These are phyloP conservation scores for Populus alba DNA, from an alignment of 345 rosid species.

Conservation along the genomic window DNA sequence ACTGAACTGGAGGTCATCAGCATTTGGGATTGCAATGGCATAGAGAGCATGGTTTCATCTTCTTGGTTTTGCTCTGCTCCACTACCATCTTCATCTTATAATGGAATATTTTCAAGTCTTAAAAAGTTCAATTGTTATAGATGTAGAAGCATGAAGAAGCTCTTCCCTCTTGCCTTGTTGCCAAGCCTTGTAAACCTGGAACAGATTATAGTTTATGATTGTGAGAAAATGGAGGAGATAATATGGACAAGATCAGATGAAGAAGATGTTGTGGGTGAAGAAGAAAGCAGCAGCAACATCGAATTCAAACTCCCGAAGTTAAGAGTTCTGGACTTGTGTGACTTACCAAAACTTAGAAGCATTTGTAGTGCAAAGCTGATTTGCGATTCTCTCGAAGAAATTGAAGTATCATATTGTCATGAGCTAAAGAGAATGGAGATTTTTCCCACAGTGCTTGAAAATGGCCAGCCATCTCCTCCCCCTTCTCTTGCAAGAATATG, in stretches of 20 bases:
- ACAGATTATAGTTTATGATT: neutral
- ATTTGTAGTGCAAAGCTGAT: neutral
- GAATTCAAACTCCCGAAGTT: conserved; percentile 11
- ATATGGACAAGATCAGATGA: neutral
- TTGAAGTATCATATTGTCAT: no score
- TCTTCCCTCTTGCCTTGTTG: conserved; percentile 5
- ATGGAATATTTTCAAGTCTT: neutral
- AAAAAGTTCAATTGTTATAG: accelerated
- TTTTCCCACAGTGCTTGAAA: no score
- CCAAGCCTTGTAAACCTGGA: conserved; percentile 12
- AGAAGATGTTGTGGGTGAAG: neutral
- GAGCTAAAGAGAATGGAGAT: no score
- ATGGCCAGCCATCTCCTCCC: no score
- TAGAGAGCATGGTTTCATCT: neutral
- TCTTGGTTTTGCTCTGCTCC: no score
- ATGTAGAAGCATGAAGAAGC: conserved; percentile 14
- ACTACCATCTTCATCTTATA: neutral
- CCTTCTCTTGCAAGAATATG: no score
- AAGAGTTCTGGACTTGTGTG: accelerated
- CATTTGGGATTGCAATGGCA: neutral
- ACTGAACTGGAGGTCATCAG: neutral
- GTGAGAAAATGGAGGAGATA: conserved; percentile 21
- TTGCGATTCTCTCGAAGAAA: no score
- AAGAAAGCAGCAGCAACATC: neutral
- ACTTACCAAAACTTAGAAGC: conserved; percentile 5